Base-by-base conservation (phyloP, 75 land plant genomes). In the Selaginella moellendorffii region DNA sequence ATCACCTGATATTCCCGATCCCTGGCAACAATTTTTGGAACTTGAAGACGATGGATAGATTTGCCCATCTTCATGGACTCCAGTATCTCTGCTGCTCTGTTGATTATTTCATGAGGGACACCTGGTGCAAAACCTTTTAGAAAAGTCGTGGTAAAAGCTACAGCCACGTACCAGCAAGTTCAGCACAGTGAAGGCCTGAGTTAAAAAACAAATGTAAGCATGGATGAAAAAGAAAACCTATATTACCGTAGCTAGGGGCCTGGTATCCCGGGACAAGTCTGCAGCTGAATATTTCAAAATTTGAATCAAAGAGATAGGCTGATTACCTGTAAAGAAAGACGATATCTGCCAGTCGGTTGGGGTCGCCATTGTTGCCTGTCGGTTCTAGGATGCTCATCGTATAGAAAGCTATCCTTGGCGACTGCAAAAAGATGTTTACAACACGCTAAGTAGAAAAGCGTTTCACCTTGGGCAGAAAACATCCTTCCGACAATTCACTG, bases 361-460 rank as follows among this genome's bases (percentile, higher is more conserved):
- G 46, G 23, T n/a, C 24, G 24, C 42, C 61, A n/a, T n/a, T n/a
- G 19, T 66, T 68, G 18, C 79, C 79, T 14, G 5, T 36, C 24
- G 82, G 83, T 66, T 79, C 72, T 31, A 93, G 46, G 58, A 93
- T 77, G 66, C 87, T 85, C 98, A 88, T 93, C 22, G 90, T 85
- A 72, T 80, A 80, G 63, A 81, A 93, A 28, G 72, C 72, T 58
- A 88, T 72, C 12, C 76, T 77, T 54, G 72, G 73, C 54, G 82
- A 77, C 96, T 93, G 82, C 2, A 18, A 46, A 22, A 64, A 64
- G 22, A 19, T n/a, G n/a, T n/a, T n/a, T n/a, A n/a, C n/a, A n/a
- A n/a, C n/a, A n/a, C n/a, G n/a, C n/a, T n/a, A 65, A 21, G 28
- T 63, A 31, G 36, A 27, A 18, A 28, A 30, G 59, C 10, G 30